These are phyloP conservation scores for Colletotrichum neosansevieriae DNA, from an alignment of 2,329 filamentous ascomycete genomes.

Conservation along the genomic window DNA sequence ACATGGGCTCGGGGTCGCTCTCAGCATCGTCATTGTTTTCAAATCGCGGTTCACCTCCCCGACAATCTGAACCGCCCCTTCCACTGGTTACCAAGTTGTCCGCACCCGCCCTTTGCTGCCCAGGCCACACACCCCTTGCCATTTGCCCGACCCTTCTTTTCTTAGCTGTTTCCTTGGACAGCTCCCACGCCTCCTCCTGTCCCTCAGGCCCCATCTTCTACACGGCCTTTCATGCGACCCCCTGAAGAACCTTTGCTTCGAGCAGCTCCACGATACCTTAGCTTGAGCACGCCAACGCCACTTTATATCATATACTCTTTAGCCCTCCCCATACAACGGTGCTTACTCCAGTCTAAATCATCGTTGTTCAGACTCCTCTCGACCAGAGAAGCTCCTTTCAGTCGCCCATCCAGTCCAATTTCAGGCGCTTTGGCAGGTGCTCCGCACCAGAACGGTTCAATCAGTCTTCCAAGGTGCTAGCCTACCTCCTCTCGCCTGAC, in stretches of 20 bases:
- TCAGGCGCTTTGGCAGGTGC: too few relatives aligned
- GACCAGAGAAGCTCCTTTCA: too few relatives aligned
- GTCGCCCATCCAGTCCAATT: too few relatives aligned
- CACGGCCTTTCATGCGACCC: slow-evolving; percentile 33
- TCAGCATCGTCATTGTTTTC: slow-evolving; percentile 13
- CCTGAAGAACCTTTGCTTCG: slow-evolving; percentile 19
- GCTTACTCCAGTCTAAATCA: too few relatives aligned
- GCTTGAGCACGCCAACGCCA: background rate
- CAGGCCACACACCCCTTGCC: slow-evolving; percentile 8
- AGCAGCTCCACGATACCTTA: slow-evolving; percentile 9
- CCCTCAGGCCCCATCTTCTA: slow-evolving; percentile 21
- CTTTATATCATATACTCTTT: slow-evolving; percentile 21
- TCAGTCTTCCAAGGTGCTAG: too few relatives aligned
- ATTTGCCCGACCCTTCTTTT: slow-evolving; percentile 23
- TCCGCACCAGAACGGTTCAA: too few relatives aligned
- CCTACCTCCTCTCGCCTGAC: too few relatives aligned
- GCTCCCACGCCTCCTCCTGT: background rate
- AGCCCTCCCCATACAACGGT: background rate
- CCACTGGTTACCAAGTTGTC: slow-evolving; percentile 1
- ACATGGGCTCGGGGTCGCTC: slow-evolving; percentile 16
- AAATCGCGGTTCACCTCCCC: slow-evolving; percentile 22
- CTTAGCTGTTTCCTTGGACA: background rate
- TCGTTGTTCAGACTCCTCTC: too few relatives aligned
- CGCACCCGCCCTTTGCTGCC: background rate
- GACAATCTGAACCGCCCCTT: slow-evolving; percentile 10